Percentiles rank a stretch among this genome's conserved stretches.
phyloP scores from a whole-genome alignment of 257 asterid genomes.

The Linderniella brevidens region DNA sequence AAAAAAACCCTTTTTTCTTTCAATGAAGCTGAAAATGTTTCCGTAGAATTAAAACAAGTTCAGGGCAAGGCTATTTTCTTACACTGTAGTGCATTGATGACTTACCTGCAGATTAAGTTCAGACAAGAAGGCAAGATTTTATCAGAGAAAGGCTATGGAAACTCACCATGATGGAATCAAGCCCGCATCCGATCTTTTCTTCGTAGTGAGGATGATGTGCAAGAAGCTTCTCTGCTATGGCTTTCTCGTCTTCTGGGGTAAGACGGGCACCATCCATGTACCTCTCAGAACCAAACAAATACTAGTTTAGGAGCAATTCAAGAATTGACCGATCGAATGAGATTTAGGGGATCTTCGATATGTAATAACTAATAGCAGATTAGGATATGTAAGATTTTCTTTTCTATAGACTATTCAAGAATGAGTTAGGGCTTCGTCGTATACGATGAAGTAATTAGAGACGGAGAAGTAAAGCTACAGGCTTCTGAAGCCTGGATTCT shows the following conservation, averaged over 20 bases:
- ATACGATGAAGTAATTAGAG: no score
- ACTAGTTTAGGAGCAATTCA: background rate
- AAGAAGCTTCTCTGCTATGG: conserved; percentile 60
- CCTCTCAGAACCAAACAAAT: conserved; percentile 21
- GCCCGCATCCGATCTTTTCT: conserved; percentile 89
- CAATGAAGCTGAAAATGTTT: background rate
- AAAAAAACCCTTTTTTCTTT: no score
- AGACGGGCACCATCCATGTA: conserved; percentile 84
- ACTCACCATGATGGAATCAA: conserved; percentile 90
- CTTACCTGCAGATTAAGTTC: background rate
- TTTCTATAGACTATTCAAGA: no score
- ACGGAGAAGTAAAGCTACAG: no score
- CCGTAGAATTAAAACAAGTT: background rate
- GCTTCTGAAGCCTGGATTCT: no score
- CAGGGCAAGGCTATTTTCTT: background rate
- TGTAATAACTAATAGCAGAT: no score
- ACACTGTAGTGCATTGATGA: background rate
- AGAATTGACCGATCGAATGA: background rate
- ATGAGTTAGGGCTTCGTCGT: no score
- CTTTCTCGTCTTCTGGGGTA: conserved; percentile 56
- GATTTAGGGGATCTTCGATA: no score
- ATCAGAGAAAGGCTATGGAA: conserved; percentile 3
- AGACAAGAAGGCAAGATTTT: background rate
- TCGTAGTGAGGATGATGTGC: conserved; percentile 69
- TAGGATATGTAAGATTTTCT: no score